Conservation (phyloP, 306 rosid species). For the Lathyrus aphaca region DNA sequence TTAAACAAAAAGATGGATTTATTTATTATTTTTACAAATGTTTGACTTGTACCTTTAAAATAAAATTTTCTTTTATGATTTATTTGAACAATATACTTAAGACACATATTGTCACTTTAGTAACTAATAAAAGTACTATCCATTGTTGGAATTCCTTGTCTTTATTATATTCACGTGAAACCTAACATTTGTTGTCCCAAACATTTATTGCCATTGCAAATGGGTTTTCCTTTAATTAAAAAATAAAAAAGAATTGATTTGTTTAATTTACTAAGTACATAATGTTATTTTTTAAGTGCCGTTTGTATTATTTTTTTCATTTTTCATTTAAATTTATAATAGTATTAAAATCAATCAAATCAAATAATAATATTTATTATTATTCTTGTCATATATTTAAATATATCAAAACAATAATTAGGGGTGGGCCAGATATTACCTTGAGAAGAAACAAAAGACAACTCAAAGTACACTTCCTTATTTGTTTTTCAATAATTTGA, state of each 20-base stretch:
- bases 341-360: background rate
- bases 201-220: background rate
- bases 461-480: background rate
- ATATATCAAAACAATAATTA: too few species aligned
- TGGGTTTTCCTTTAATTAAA: background rate
- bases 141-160: background rate
- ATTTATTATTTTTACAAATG: too few species aligned
- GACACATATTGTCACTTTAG: too few species aligned
- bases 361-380: too few species aligned
- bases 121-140: background rate
- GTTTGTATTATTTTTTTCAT: background rate
- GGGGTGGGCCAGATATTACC: too few species aligned
- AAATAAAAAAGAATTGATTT: background rate
- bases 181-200: background rate
- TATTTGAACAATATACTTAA: too few species aligned
- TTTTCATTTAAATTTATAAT: background rate
- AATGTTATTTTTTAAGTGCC: too few species aligned
- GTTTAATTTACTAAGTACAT: background rate
- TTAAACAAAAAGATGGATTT: too few species aligned
- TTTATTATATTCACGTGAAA: constrained; percentile 9
- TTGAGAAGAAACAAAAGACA: background rate
- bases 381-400: too few species aligned
- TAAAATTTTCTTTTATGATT: too few species aligned
- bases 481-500: background rate
- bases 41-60: too few species aligned